Evolutionary conservation across 306 rosid species (phyloP), one percentile per base, ranked within the genome.

Genomic region (Cicer pinnatifidum): DNA sequence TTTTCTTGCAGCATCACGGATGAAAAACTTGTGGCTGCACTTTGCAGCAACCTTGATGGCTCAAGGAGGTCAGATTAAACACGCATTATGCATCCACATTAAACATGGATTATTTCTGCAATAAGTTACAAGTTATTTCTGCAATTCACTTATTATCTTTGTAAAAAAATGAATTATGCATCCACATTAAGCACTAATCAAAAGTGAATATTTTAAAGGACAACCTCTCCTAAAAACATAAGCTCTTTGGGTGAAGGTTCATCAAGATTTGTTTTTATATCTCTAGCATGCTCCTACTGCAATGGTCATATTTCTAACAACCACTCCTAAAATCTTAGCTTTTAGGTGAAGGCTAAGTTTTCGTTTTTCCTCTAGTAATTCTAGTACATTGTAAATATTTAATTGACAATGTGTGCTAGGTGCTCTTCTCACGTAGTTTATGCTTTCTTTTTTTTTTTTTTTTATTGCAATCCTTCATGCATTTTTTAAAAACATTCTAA

Each of bases 11-110:
- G 99, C 82, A 90, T 85, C 83, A 71, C 86, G 39, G 99, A 94
- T 80, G 97, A 94, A 83, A 91, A 91, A 85, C 91, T 94, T 7
- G 99, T 91, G 81, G 99, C 96, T 50, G 97, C 89, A 39, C 90
- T 91, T 78, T 89, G 96, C 67, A 39, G 89, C 64, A 81, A 83
- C 72, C 90, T 82, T 73, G 84, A 75, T 72, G 82, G 80, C 52
- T 75, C 80, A 44, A 85, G 83, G 54, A 89, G 99, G 99, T 88
- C 72, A 70, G 82, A 60, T 63, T 59, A 37, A 59, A 12, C 43
- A 33, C 7, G 43, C 6, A 12, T 12, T 57, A 57, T 23, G 39
- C 63, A 23, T 8, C 9, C 9, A 57, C 40, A 57, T 57, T 10
- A 57, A 5, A 23, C 39, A 23, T 23, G 63, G 10, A 57, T 23